Percentiles rank a stretch among this genome's conserved stretches.
Evolutionary conservation across 345 rosid species (phyloP).

Genomic region (Bruguiera parviflora): DNA sequence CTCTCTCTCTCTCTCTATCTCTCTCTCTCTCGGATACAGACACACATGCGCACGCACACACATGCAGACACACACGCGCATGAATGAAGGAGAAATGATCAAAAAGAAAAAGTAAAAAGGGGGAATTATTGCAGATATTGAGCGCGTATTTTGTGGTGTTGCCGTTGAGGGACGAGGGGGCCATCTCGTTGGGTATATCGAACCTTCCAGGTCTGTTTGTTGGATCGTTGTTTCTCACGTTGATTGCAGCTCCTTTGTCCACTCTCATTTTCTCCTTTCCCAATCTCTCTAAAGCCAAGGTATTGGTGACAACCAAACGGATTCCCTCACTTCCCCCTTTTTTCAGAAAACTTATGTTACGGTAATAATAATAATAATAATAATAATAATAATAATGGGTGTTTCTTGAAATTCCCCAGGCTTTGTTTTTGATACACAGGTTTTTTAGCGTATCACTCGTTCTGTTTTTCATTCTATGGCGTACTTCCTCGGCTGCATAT

Average conservation of each 20-base stretch:
- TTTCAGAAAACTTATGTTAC: background rate
- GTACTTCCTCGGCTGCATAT: slow-evolving; percentile 48
- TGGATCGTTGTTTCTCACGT: slow-evolving; percentile 72
- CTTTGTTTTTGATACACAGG: slow-evolving; percentile 85
- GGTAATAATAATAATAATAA: too few species aligned
- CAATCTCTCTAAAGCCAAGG: slow-evolving; percentile 76
- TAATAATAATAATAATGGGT: slow-evolving; percentile 16
- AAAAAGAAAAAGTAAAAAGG: too few species aligned
- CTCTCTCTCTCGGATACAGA: background rate
- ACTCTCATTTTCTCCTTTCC: slow-evolving; percentile 78
- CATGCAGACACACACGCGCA: too few species aligned
- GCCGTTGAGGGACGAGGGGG: slow-evolving; percentile 88
- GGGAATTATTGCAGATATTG: slow-evolving; percentile 45
- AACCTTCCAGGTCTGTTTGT: slow-evolving; percentile 70
- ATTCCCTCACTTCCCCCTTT: background rate
- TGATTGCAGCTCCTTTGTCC: slow-evolving; percentile 84
- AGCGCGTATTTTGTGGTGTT: slow-evolving; percentile 88
- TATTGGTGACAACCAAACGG: slow-evolving; percentile 5
- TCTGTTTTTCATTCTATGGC: slow-evolving; percentile 74
- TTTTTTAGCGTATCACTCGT: slow-evolving; percentile 83
- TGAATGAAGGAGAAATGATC: too few species aligned
- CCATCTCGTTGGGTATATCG: slow-evolving; percentile 78
- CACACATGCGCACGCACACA: background rate
- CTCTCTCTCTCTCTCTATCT: background rate
- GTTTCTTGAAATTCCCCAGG: slow-evolving; percentile 63